Percentiles rank a stretch among this genome's conserved stretches.
phyloP scores from a whole-genome alignment of 352 stramenopile species.

The Phytophthora meadii region DNA sequence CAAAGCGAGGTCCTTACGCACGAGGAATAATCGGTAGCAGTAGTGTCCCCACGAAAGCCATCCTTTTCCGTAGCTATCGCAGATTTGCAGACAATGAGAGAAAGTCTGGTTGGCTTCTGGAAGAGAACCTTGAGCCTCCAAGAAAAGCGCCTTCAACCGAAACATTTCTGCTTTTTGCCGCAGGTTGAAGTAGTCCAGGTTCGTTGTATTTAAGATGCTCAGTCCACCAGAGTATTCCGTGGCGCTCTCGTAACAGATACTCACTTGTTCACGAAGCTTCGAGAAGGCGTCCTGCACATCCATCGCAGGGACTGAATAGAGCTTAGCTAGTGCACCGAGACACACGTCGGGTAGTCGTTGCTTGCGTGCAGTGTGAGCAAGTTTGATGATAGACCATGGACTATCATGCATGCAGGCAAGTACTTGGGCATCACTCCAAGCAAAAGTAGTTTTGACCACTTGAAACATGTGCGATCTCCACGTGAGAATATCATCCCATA shows the following conservation, averaged over 20 bases:
- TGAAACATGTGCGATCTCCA: slow-evolving; percentile 95
- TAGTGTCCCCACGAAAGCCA: slow-evolving; percentile 96
- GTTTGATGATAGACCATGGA: slow-evolving; percentile 93
- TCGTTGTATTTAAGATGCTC: slow-evolving; percentile 94
- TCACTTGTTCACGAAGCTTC: slow-evolving; percentile 93
- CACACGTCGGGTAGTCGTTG: slow-evolving; percentile 91
- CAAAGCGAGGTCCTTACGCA: slow-evolving; percentile 75
- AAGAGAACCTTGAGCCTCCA: slow-evolving; percentile 81
- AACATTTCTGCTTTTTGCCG: slow-evolving; percentile 94
- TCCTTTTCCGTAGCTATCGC: slow-evolving; percentile 92
- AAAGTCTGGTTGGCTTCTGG: slow-evolving; percentile 92
- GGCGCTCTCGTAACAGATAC: slow-evolving; percentile 92
- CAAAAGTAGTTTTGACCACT: slow-evolving; percentile 89
- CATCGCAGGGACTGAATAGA: slow-evolving; percentile 92
- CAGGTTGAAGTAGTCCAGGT: slow-evolving; percentile 93
- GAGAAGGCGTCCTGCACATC: slow-evolving; percentile 93
- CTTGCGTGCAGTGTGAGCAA: slow-evolving; percentile 91
- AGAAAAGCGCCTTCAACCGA: slow-evolving; percentile 91
- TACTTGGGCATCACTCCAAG: slow-evolving; percentile 89
- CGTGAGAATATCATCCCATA: slow-evolving; percentile 94
- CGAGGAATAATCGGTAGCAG: slow-evolving; percentile 87
- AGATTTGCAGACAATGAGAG: slow-evolving; percentile 92
- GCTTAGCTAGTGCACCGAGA: slow-evolving; percentile 83
- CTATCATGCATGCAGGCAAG: slow-evolving; percentile 92
- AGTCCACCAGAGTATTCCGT: slow-evolving; percentile 89